phyloP scores from a whole-genome alignment of 495 filamentous ascomycete genomes.

The Hypoxylon trugodes region DNA sequence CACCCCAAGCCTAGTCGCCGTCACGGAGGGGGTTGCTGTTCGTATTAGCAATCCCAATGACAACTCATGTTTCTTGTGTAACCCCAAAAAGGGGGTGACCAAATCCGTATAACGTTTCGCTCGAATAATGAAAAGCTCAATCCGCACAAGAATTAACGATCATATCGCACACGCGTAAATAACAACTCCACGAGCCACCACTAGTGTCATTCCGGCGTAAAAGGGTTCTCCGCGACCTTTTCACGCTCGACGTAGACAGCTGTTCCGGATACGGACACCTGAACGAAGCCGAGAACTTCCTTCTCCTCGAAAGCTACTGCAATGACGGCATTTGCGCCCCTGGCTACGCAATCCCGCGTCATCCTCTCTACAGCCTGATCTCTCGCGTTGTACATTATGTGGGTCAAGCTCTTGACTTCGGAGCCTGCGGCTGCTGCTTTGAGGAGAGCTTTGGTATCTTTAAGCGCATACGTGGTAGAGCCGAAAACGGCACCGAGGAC shows the following conservation, averaged over 20 bases:
- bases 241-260: slow-evolving; percentile 38
- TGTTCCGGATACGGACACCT: slow-evolving; percentile 36
- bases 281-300: slow-evolving; percentile 33
- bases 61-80: too few relatives aligned
- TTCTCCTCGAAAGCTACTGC: slow-evolving; percentile 27
- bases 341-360: slow-evolving; percentile 32
- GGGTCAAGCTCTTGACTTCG: slow-evolving; percentile 33
- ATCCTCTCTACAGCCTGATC: slow-evolving; percentile 37
- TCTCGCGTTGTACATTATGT: slow-evolving; percentile 33
- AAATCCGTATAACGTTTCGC: background rate
- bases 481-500: slow-evolving; percentile 37
- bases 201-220: slow-evolving; percentile 17
- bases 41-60: too few relatives aligned
- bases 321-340: slow-evolving; percentile 36
- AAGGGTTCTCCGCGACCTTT: slow-evolving; percentile 20
- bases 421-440: slow-evolving; percentile 13
- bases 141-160: background rate
- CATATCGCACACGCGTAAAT: background rate
- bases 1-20: too few relatives aligned
- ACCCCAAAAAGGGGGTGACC: background rate
- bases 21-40: too few relatives aligned
- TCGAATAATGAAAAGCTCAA: background rate
- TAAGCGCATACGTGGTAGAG: slow-evolving; percentile 25
- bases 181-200: background rate
- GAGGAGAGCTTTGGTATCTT: slow-evolving; percentile 33